Percentiles rank a stretch among this genome's conserved stretches.
Conservation (phyloP, 2,329 filamentous ascomycete species). For the Dactylellina leptospora region DNA sequence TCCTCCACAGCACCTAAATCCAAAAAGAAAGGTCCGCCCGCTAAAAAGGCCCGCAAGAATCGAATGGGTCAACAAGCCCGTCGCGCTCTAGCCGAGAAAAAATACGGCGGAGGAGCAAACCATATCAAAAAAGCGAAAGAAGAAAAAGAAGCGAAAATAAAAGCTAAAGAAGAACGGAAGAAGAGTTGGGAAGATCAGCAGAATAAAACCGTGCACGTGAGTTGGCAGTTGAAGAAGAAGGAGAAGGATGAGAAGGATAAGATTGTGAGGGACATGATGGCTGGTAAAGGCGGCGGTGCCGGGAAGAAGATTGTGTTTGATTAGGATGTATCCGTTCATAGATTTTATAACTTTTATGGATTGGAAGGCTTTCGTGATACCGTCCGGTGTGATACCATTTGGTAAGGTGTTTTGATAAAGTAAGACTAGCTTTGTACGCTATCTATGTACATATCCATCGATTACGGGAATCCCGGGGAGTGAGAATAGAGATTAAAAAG, state of each 20-base stretch:
- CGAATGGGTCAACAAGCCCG: conserved; percentile 79
- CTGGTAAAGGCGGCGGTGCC: conserved; percentile 55
- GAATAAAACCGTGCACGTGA: conserved; percentile 69
- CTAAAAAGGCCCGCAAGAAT: conserved; percentile 69
- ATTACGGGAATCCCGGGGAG: not conserved
- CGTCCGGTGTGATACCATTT: not conserved
- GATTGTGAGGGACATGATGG: conserved; percentile 65
- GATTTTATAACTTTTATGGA: no score
- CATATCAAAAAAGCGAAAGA: conserved; percentile 65
- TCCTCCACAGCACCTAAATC: conserved; percentile 61
- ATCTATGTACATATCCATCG: not conserved
- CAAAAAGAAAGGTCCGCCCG: conserved; percentile 53
- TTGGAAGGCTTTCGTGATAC: not conserved
- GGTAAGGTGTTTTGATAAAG: not conserved
- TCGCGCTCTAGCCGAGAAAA: conserved; percentile 81
- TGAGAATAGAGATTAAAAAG: not conserved
- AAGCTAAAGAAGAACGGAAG: conserved; percentile 65
- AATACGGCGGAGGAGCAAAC: conserved; percentile 76
- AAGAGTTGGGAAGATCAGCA: conserved; percentile 64
- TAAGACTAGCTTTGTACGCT: no score
- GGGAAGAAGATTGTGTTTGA: conserved; percentile 58
- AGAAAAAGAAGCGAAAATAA: conserved; percentile 56
- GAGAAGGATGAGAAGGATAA: conserved; percentile 67
- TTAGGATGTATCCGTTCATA: no score
- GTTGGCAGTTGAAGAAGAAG: conserved; percentile 69